phyloP scores from a whole-genome alignment of 768 basidiomycete genomes.

The Sporobolomyces phaffii region DNA sequence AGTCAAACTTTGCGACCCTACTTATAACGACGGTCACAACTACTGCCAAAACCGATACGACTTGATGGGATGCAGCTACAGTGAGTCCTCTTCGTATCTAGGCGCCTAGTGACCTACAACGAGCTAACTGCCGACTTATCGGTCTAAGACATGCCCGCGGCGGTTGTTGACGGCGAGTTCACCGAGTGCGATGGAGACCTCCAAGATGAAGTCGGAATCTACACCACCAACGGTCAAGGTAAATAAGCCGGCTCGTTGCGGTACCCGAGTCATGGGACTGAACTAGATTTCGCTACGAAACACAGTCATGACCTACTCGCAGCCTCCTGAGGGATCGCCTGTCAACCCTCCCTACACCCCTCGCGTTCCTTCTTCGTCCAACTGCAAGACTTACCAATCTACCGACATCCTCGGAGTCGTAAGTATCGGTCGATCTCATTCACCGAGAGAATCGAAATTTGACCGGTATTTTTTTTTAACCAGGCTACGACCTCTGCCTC shows the following conservation, averaged over 20 bases:
- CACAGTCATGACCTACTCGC: constrained; percentile 17
- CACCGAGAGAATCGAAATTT: not conserved
- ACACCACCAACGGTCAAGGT: constrained; percentile 27
- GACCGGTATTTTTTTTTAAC: not conserved
- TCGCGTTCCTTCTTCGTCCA: constrained; percentile 38
- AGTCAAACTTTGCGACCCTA: constrained; percentile 23
- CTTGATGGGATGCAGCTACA: constrained; percentile 17
- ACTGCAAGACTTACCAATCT: constrained; percentile 41
- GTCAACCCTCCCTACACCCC: constrained; percentile 40
- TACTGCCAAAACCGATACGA: constrained; percentile 24
- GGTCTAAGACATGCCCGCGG: constrained; percentile 24
- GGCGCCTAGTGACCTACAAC: no score
- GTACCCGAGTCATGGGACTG: no score
- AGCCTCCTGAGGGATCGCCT: constrained; percentile 23
- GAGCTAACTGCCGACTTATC: no score
- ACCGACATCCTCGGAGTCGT: constrained; percentile 31
- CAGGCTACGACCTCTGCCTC: not conserved
- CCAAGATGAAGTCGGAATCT: constrained; percentile 36
- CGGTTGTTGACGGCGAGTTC: constrained; percentile 35
- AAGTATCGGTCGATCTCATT: not conserved
- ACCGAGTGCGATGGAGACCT: constrained; percentile 40
- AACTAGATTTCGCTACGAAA: no score
- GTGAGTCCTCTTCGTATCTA: not conserved
- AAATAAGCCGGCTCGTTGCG: no score
- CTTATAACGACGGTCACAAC: not conserved